phyloP scores from a whole-genome alignment of 768 basidiomycete genomes.

The Hortiboletus flavorubellus region DNA sequence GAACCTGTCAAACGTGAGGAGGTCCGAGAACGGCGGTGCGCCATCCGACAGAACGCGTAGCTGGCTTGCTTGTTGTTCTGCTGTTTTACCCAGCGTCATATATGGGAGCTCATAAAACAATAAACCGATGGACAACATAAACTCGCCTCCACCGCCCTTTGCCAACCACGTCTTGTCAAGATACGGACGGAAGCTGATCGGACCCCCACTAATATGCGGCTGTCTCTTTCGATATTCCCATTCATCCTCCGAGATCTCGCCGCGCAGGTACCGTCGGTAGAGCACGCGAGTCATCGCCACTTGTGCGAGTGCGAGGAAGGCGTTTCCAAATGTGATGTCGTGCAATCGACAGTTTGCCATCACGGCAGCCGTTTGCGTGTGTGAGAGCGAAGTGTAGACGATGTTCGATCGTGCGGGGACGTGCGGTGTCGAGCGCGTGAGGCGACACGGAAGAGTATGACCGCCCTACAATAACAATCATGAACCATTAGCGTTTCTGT shows the following conservation, averaged over 20 bases:
- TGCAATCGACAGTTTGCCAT: constrained; percentile 39
- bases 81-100: constrained; percentile 38
- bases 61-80: not conserved
- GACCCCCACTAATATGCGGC: constrained; percentile 47
- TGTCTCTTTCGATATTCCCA: constrained; percentile 50
- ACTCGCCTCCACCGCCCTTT: constrained; percentile 42
- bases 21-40: constrained; percentile 37
- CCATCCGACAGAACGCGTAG: not conserved
- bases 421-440: constrained; percentile 33
- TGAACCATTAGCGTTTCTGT: not conserved
- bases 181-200: constrained; percentile 49
- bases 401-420: constrained; percentile 36
- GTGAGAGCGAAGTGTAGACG: constrained; percentile 24
- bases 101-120: constrained; percentile 44
- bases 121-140: constrained; percentile 43
- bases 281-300: constrained; percentile 51
- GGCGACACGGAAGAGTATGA: constrained; percentile 49
- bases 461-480: constrained; percentile 42
- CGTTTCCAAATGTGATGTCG: constrained; percentile 49
- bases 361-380: constrained; percentile 31
- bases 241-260: constrained; percentile 47
- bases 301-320: constrained; percentile 47
- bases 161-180: constrained; percentile 47
- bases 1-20: constrained; percentile 49
- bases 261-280: constrained; percentile 43